These are phyloP conservation scores for Chalciporus sphaerocephalus DNA, from an alignment of 768 basidiomycete genomes.

Conservation along the genomic window DNA sequence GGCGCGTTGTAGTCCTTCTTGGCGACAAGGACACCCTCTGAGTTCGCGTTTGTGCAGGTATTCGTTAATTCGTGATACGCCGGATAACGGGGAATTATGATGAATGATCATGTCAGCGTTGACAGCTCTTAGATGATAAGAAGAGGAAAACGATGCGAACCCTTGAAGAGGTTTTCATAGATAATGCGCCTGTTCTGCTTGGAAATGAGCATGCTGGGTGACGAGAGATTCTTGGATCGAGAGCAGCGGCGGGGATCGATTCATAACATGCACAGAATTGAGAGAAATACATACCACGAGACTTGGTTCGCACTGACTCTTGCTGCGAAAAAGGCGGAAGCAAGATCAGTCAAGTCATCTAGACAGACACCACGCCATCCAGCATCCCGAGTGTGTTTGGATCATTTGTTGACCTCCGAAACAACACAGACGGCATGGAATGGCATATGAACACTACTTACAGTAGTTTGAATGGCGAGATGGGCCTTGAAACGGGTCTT, in stretches of 20 bases:
- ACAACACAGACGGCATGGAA: constrained; percentile 1
- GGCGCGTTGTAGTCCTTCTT: constrained; percentile 99
- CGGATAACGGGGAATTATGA: neutral
- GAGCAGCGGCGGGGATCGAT: constrained; percentile 21
- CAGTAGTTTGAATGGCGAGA: constrained; percentile 16
- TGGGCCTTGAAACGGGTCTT: constrained; percentile 31
- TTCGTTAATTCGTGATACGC: neutral
- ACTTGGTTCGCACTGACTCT: constrained; percentile 33
- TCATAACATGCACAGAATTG: neutral
- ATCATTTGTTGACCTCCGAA: constrained; percentile 3
- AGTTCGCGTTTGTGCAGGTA: neutral
- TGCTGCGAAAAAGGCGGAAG: constrained; percentile 20
- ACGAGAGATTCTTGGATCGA: constrained; percentile 26
- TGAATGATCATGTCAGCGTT: neutral
- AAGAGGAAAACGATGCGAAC: constrained; percentile 41
- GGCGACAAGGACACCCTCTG: constrained; percentile 98
- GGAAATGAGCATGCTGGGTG: constrained; percentile 87
- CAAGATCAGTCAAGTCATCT: constrained; percentile 32
- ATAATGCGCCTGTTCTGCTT: constrained; percentile 93
- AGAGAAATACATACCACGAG: constrained; percentile 34
- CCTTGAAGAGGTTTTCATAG: constrained; percentile 99
- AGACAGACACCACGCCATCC: constrained; percentile 27
- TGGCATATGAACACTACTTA: constrained; percentile 18
- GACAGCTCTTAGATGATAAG: neutral
- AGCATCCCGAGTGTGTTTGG: constrained; percentile 17